Conservation (phyloP, 371 early-diverging fungal genomes). For the Saksenaea vasiformis region DNA sequence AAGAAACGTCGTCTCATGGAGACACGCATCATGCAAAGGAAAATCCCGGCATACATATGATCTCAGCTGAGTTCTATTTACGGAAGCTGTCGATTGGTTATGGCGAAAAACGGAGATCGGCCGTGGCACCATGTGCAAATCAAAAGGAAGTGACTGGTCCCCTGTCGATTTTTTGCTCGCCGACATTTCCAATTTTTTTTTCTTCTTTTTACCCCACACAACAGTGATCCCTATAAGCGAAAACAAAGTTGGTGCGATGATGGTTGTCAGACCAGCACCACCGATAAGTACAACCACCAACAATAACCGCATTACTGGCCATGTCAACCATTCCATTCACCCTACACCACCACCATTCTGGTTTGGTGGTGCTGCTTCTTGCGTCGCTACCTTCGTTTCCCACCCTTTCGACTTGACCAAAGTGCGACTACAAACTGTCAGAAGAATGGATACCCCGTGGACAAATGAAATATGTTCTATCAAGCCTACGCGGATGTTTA, state of each 20-base stretch:
- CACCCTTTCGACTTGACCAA: slow-evolving; percentile 81
- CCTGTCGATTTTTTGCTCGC: not conserved
- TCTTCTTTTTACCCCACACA: slow-evolving; percentile 3
- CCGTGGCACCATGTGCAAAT: not conserved
- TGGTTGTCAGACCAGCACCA: slow-evolving; percentile 4
- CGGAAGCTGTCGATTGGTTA: not conserved
- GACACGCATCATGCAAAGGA: no score
- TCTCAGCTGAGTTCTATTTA: not conserved
- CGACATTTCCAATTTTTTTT: slow-evolving; percentile 5
- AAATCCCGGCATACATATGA: no score
- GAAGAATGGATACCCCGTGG: slow-evolving; percentile 18
- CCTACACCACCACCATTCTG: slow-evolving; percentile 53
- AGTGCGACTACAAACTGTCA: slow-evolving; percentile 71
- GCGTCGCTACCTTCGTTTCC: slow-evolving; percentile 65
- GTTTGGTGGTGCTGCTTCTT: slow-evolving; percentile 63
- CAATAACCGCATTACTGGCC: not conserved
- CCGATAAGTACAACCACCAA: not conserved
- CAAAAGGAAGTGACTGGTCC: not conserved
- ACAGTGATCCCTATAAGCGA: slow-evolving; percentile 1
- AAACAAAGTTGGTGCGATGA: slow-evolving; percentile 5
- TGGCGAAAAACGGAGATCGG: not conserved
- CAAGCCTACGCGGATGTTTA: slow-evolving; percentile 40
- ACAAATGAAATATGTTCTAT: slow-evolving; percentile 27
- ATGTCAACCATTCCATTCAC: not conserved
- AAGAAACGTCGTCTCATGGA: no score